Evolutionary conservation across 768 basidiomycete species (phyloP).

Genomic region (Boletus reticuloceps): DNA sequence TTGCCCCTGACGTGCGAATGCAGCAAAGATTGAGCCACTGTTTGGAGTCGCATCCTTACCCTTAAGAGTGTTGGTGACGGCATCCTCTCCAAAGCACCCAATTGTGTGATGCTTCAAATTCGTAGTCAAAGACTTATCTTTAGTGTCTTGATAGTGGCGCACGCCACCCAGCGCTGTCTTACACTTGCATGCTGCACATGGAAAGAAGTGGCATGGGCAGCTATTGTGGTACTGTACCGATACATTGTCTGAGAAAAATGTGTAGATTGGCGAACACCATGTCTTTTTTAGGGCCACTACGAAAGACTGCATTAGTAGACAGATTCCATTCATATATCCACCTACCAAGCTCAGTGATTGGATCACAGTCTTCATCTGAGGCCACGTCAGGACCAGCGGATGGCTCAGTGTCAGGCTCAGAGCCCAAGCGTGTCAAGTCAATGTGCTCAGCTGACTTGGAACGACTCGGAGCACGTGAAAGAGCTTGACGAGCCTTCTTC

Average conservation of each 20-base stretch:
- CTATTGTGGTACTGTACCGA: neutral
- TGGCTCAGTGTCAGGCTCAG: neutral
- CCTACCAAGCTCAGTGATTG: neutral
- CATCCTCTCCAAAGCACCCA: neutral
- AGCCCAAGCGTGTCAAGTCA: neutral
- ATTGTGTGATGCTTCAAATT: conserved; percentile 4
- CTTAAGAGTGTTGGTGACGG: neutral
- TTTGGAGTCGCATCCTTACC: too few species aligned
- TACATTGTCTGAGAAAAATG: neutral
- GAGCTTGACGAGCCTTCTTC: too few species aligned
- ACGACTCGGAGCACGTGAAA: too few species aligned
- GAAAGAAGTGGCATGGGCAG: neutral
- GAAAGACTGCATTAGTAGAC: too few species aligned
- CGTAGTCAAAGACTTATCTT: neutral
- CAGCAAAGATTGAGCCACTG: too few species aligned
- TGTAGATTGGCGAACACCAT: neutral
- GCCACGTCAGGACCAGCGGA: too few species aligned
- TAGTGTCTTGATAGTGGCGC: neutral
- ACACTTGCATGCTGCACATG: neutral
- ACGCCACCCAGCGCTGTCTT: neutral
- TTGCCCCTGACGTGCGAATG: too few species aligned
- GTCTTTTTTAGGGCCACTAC: neutral
- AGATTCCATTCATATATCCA: too few species aligned
- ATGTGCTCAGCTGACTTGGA: neutral
- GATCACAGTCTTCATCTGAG: neutral